Evolutionary conservation across 345 rosid genomes (phyloP), one percentile per base, ranked within the genome.

Genomic region (Excoecaria cochinchinensis): DNA sequence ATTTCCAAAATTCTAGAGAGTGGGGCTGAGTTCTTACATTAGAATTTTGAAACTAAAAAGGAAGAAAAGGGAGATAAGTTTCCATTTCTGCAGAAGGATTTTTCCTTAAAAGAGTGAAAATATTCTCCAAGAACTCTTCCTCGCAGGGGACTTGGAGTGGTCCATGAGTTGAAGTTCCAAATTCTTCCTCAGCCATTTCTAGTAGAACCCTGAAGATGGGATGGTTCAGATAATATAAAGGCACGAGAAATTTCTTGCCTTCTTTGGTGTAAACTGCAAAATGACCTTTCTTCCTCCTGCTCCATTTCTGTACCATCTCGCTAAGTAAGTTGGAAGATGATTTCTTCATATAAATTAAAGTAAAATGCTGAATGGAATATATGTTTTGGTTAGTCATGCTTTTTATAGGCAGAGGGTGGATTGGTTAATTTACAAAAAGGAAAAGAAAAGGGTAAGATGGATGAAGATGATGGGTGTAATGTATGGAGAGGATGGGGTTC

Each of bases 161-260:
- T 36, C 91, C 87, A 73, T 81, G 72, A 39, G 76, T 73, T 5
- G 80, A 75, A 9, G 83, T 78, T 47, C 85, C 89, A 13, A 86
- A 86, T 75, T 86, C 88, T 65, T 88, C 88, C 79, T 80, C 83
- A 9, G 89, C 89, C 89, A 86, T 86, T 76, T 88, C 86, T 68
- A 85, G 39, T 13, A 86, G 53, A 4, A 83, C 90, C 76, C 81
- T 81, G 76, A 86, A 86, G 74, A 88, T 86, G 14, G 90, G 89
- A 67, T 88, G 88, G 57, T 85, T 85, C 75, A 86, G 79, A 75
- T 86, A 83, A 52, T 74, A 79, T 24, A 83, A 44, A 4, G 87
- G 88, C 81, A 86, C 80, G 39, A 85, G 72, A 8, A 86, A 88
- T 81, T 86, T 85, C 73, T 78, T 83, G 74, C 87, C 87, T 77